Evolutionary conservation across 2,329 filamentous ascomycete genomes (phyloP), one percentile per base, ranked within the genome.

Genomic region (Paracoccidioides brasiliensis): DNA sequence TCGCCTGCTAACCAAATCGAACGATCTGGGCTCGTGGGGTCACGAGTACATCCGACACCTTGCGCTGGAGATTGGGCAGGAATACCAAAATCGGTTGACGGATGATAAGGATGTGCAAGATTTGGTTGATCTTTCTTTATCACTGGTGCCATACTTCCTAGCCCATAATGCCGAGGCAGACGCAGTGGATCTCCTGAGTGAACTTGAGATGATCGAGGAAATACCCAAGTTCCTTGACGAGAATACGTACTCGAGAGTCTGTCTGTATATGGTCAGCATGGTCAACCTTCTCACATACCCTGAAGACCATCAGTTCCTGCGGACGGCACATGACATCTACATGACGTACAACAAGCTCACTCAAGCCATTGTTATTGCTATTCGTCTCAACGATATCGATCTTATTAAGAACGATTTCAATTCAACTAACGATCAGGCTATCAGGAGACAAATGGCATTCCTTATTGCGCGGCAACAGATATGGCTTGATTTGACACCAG

Each of bases 231-330:
- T 90, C 65, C 80, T 98, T 53, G 93, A 98, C 70, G 86, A 94
- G 70, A 85, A 97, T 73, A 97, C 90, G 32, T 98, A 95, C 70
- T 78, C 86, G 53, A 80, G 93, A 66, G 93, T 96, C 55, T 97
- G 93, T 69, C 75, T 98, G 63, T 98, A 98, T 75, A 95, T 98
- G 85, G 89, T 95, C 64, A 95, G 89, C 77, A 97, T 97, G 88
- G 93, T 98, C 63, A 95, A 93, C 67, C 81, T 98, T 22, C 83
- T 98, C 70, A 96, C 93, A 54, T 97, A 95, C 67, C 93, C 93
- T 45, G 93, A 98, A 72, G 96, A 98, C 72, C 88, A 96, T 68
- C 84, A 88, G 64, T 97, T 98, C 74, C 84, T 98, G 58, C 85
- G 83, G 61, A 95, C 91, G 6, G 90, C 91, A 50, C 93, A 97